Percentiles rank a stretch among this genome's conserved stretches.
phyloP scores from a whole-genome alignment of 345 rosid species.

The Syzygium grande region DNA sequence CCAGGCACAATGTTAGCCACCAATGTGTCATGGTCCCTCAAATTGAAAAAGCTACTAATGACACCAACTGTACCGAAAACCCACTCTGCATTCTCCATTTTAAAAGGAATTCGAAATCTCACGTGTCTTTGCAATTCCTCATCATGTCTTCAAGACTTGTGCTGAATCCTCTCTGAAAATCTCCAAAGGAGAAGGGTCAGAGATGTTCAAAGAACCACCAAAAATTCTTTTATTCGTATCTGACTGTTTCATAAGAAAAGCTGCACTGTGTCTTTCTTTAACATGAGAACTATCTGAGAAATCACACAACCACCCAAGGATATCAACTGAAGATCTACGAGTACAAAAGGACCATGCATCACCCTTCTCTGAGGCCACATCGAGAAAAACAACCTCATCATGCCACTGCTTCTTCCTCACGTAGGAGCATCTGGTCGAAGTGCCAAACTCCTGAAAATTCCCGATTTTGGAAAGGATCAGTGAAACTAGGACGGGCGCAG shows the following conservation, averaged over 20 bases:
- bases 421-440: constrained; percentile 82
- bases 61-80: not conserved
- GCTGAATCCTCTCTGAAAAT: not conserved
- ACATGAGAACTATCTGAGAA: not conserved
- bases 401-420: constrained; percentile 26
- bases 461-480: not conserved
- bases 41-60: not conserved
- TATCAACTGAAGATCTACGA: not conserved
- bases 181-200: not conserved
- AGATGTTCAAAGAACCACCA: not conserved
- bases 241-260: not conserved
- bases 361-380: not conserved
- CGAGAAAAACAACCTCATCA: not conserved
- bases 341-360: not conserved
- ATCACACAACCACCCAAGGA: not conserved
- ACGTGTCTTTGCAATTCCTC: not conserved
- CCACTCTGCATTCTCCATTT: not conserved
- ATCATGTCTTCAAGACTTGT: not conserved
- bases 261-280: not conserved
- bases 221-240: not conserved
- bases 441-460: constrained; percentile 76
- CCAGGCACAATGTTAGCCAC: not conserved
- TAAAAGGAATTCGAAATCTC: not conserved
- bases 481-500: not conserved
- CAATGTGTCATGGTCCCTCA: not conserved